Percentiles rank a stretch among this genome's conserved stretches.
These are phyloP conservation scores for Physcomitrellopsis africana DNA, from an alignment of 225 moss, liverwort and hornwort species.

Conservation along the genomic window DNA sequence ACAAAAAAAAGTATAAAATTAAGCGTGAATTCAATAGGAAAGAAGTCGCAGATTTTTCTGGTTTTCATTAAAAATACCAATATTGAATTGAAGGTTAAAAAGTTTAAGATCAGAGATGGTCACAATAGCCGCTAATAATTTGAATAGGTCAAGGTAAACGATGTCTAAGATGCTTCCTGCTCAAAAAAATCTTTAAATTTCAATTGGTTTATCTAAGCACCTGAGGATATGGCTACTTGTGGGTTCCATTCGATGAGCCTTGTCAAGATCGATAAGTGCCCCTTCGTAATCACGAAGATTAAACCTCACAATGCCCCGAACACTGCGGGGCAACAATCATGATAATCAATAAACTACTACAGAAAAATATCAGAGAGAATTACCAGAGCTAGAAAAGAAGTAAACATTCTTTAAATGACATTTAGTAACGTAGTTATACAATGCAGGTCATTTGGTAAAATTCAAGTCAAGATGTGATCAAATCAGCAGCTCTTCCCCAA, in stretches of 20 bases:
- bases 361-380: background rate
- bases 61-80: background rate
- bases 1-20: background rate
- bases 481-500: background rate
- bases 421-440: background rate
- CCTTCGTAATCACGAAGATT: constrained; percentile 53
- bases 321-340: constrained; percentile 37
- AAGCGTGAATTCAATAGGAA: background rate
- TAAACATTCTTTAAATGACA: background rate
- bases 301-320: constrained; percentile 56
- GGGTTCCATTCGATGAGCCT: constrained; percentile 49
- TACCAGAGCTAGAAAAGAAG: background rate
- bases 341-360: constrained; percentile 4
- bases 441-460: constrained; percentile 6
- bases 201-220: constrained; percentile 25
- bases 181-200: background rate
- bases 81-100: background rate
- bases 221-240: constrained; percentile 54
- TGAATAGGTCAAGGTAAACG: background rate
- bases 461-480: background rate
- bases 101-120: background rate
- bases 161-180: too few relatives aligned
- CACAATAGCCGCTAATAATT: background rate
- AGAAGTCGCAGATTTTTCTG: background rate
- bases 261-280: constrained; percentile 58